Conservation (phyloP, 768 basidiomycete genomes). For the Xerocomellus amylosporus region DNA sequence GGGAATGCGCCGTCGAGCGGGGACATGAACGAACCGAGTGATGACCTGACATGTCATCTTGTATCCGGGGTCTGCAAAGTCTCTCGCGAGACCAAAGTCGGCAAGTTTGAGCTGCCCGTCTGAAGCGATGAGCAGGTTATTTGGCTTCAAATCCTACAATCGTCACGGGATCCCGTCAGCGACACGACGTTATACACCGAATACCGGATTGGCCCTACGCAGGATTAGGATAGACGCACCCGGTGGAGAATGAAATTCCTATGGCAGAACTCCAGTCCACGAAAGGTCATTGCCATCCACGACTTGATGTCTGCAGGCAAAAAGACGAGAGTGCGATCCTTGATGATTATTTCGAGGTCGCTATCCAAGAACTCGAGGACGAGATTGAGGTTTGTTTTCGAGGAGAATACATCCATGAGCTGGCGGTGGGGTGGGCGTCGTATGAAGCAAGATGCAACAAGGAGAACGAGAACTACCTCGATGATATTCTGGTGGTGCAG, state of each 20-base stretch:
- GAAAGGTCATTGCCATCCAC: conserved; percentile 98
- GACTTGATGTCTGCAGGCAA: conserved; percentile 95
- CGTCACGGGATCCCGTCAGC: conserved; percentile 8
- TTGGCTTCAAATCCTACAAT: conserved; percentile 91
- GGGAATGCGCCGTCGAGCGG: neutral
- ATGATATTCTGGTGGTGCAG: conserved; percentile 94
- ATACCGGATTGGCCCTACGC: conserved; percentile 10
- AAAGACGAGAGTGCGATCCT: conserved; percentile 89
- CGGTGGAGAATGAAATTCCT: conserved; percentile 91
- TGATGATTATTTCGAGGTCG: conserved; percentile 96
- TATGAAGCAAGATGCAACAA: neutral
- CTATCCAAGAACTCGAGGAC: conserved; percentile 96
- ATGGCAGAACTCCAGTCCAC: conserved; percentile 98
- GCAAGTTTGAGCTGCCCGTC: conserved; percentile 94
- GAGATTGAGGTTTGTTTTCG: conserved; percentile 93
- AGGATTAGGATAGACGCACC: conserved; percentile 45
- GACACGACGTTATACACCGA: neutral
- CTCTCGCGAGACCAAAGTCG: conserved; percentile 97
- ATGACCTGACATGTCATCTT: conserved; percentile 99
- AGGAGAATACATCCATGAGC: conserved; percentile 96
- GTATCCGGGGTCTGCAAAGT: conserved; percentile 91
- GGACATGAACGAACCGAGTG: conserved; percentile 62
- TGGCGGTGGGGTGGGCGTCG: conserved; percentile 30
- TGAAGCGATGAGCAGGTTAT: conserved; percentile 91
- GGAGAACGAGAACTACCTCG: conserved; percentile 50